Base-by-base conservation (phyloP, 129 eudicot genomes). In the Glebionis coronaria region DNA sequence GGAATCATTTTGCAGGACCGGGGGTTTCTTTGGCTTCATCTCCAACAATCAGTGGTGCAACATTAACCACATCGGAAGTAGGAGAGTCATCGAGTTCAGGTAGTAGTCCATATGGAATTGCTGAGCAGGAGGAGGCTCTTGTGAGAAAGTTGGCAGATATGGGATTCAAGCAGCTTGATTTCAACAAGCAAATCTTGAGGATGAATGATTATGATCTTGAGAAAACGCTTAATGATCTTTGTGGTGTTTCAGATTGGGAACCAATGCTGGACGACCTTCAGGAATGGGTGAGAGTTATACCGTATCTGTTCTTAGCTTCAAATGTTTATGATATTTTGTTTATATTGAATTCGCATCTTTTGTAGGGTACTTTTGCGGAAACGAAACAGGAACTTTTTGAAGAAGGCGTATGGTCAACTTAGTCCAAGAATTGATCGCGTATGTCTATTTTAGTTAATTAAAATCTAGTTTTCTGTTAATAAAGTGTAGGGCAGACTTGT, bases 161-260 rank as follows among this genome's bases (percentile, higher is more conserved):
- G 96, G 96, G 96, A 19, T 88, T 88, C 63, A 74, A 65, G 58
- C 80, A 88, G 59, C 74, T 72, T 40, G 93, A 81, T 44, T 52
- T 83, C 71, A 89, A 89, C 83, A 85, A 83, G 70, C 69, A 68
- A 44, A 50, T 85, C 11, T 73, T 84, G 57, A 83, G 85, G 78
- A 73, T 50, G 76, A 84, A 85, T n/a, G 77, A 76, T 28, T 85
- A 85, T 63, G 77, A 86, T 72, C 50, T 86, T 77, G 85, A 75
- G 82, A 78, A 82, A 67, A 72, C 87, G 0, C 82, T 89, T 56
- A 87, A 85, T 68, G 93, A 73, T 12, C 93, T 85, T 25, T 88
- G 90, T 78, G 88, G 81, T n/a, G 86, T 78, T 45, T 56, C 78
- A 10, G 97, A 84, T 57, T 90, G 97, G 97, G 95, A 86, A 59